phyloP scores from a whole-genome alignment of 2,329 filamentous ascomycete species.

The Moelleriella libera region DNA sequence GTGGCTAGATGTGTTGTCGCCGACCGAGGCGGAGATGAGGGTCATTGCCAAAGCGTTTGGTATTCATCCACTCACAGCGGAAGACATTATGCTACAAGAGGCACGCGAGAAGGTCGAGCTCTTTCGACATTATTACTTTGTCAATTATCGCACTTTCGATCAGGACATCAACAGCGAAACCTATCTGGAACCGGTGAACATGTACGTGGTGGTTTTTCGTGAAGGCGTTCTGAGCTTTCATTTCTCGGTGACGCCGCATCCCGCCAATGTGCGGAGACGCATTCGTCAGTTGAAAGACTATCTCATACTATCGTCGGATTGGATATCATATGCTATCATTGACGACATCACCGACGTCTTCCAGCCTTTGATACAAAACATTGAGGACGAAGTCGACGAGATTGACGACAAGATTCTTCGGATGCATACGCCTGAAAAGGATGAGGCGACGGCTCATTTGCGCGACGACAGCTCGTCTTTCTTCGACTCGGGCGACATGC shows the following conservation, averaged over 20 bases:
- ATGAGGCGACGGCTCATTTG: conserved; percentile 30
- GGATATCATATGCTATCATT: conserved; percentile 96
- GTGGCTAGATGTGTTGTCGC: conserved; percentile 88
- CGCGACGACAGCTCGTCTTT: conserved; percentile 28
- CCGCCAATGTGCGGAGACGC: conserved; percentile 85
- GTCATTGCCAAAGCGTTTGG: conserved; percentile 83
- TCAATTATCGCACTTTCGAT: conserved; percentile 96
- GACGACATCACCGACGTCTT: conserved; percentile 98
- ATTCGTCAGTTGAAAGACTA: conserved; percentile 92
- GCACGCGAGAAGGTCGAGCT: conserved; percentile 95
- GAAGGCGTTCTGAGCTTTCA: conserved; percentile 95
- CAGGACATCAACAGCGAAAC: conserved; percentile 82
- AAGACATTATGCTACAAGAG: conserved; percentile 96
- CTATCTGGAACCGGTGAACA: conserved; percentile 89
- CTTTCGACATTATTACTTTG: conserved; percentile 95
- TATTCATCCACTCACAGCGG: conserved; percentile 87
- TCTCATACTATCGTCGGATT: conserved; percentile 82
- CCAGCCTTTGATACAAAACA: conserved; percentile 76
- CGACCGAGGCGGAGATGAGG: conserved; percentile 92
- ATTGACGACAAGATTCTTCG: conserved; percentile 86
- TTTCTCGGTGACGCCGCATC: conserved; percentile 90
- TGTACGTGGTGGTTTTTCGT: conserved; percentile 94
- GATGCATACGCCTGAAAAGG: conserved; percentile 51
- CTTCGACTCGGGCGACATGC: conserved; percentile 57
- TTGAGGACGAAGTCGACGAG: conserved; percentile 92